Percentiles rank a stretch among this genome's conserved stretches.
phyloP scores from a whole-genome alignment of 208 protist species.

The Trichomonas vaginalis region DNA sequence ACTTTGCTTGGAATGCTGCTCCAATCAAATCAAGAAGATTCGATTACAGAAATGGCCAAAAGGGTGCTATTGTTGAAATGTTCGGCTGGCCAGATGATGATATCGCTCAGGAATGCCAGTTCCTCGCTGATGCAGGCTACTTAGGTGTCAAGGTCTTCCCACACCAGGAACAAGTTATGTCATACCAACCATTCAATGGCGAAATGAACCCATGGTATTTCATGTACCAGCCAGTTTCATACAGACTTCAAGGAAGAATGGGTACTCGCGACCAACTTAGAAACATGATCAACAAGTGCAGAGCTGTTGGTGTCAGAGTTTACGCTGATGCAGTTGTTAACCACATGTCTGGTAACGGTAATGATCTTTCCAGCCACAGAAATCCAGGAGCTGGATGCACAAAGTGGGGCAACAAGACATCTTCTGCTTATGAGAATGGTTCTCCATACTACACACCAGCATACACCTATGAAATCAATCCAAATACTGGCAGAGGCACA shows the following conservation, averaged over 20 bases:
- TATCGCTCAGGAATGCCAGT: constrained; percentile 34
- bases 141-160: constrained; percentile 49
- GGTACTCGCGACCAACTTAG: constrained; percentile 40
- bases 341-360: constrained; percentile 49
- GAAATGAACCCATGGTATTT: constrained; percentile 52
- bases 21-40: constrained; percentile 20
- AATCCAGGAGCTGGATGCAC: constrained; percentile 32
- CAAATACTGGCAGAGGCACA: constrained; percentile 26
- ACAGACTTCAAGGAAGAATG: constrained; percentile 41
- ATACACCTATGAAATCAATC: constrained; percentile 32
- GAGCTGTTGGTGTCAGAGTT: constrained; percentile 39
- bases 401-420: constrained; percentile 33
- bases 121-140: constrained; percentile 37
- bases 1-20: constrained; percentile 39
- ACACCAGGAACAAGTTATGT: constrained; percentile 43
- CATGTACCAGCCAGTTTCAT: constrained; percentile 48
- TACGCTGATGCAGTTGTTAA: constrained; percentile 54
- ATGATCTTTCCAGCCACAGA: constrained; percentile 37
- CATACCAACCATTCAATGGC: constrained; percentile 30
- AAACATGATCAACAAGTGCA: constrained; percentile 39
- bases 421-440: constrained; percentile 35
- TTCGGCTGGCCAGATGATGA: constrained; percentile 47
- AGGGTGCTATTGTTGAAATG: constrained; percentile 48
- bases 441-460: constrained; percentile 45
- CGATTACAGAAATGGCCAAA: constrained; percentile 45